A percentile compares a stretch with the other conserved stretches of the same genome.
Evolutionary conservation across 306 rosid genomes (phyloP).

Genomic region (Styphnolobium japonicum): DNA sequence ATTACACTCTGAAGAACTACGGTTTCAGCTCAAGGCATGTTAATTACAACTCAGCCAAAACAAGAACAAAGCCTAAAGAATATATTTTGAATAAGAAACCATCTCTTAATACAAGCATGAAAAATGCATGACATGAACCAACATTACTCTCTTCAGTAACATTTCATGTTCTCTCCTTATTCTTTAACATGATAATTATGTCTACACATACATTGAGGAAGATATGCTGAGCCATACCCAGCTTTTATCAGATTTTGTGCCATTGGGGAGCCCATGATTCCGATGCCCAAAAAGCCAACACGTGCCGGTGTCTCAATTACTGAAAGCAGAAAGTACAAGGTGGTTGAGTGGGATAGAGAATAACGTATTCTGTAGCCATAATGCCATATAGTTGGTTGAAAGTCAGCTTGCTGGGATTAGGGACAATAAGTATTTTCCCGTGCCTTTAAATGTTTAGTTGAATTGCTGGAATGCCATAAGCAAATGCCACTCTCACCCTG

Average conservation of each 20-base stretch:
- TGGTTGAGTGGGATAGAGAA: background rate
- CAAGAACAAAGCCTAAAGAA: background rate
- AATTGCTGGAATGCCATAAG: background rate
- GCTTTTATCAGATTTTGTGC: conserved; percentile 77
- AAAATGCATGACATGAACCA: background rate
- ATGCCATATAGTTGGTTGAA: background rate
- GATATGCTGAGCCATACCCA: conserved; percentile 51
- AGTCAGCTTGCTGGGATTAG: background rate
- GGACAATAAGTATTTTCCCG: background rate
- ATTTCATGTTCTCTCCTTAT: background rate
- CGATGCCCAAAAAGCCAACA: conserved; percentile 83
- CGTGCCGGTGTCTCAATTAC: conserved; percentile 44
- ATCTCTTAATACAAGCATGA: background rate
- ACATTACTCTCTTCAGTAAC: background rate
- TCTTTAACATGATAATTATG: background rate
- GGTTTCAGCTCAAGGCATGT: background rate
- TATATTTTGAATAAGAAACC: background rate
- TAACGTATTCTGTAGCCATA: background rate
- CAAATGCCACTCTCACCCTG: background rate
- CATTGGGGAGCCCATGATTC: conserved; percentile 99
- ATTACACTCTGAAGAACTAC: background rate
- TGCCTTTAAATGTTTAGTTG: background rate
- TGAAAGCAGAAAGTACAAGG: conserved; percentile 11
- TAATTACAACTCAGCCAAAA: background rate
- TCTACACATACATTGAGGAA: background rate